phyloP scores from a whole-genome alignment of 345 rosid genomes.

The Eucalyptus leucophloia region DNA sequence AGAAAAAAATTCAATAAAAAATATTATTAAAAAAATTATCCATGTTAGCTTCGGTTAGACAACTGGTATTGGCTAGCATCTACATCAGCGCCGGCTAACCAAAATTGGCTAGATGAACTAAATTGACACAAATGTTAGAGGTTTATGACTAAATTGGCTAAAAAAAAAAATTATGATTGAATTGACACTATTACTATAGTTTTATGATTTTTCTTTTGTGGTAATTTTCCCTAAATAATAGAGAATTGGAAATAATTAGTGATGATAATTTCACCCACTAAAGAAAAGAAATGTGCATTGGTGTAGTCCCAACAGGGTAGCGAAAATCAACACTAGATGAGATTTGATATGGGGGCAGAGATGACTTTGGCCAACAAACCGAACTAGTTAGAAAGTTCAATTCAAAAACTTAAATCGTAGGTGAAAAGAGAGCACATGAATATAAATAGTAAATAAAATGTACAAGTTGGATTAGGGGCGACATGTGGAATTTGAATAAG shows the following conservation, averaged over 20 bases:
- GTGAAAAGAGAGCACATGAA: neutral
- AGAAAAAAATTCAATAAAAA: too few relatives aligned
- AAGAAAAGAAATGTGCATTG: neutral
- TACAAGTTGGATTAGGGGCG: neutral
- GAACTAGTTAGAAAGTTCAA: neutral
- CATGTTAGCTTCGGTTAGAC: accelerated
- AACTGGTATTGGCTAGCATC: too few relatives aligned
- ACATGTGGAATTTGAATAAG: neutral
- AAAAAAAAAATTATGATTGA: too few relatives aligned
- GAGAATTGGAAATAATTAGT: neutral
- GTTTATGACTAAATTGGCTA: too few relatives aligned
- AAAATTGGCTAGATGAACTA: too few relatives aligned
- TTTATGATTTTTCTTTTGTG: too few relatives aligned
- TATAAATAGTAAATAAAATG: neutral
- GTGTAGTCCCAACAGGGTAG: neutral
- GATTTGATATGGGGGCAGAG: neutral
- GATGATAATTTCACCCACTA: neutral
- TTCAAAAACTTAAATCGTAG: neutral
- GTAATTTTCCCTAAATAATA: neutral
- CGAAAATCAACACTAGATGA: neutral
- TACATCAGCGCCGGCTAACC: accelerated
- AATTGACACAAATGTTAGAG: too few relatives aligned
- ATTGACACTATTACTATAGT: too few relatives aligned
- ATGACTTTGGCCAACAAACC: neutral
- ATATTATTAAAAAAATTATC: too few relatives aligned